Base-by-base conservation (phyloP, 2,329 filamentous ascomycete genomes). In the Colletotrichum tamarilloi region DNA sequence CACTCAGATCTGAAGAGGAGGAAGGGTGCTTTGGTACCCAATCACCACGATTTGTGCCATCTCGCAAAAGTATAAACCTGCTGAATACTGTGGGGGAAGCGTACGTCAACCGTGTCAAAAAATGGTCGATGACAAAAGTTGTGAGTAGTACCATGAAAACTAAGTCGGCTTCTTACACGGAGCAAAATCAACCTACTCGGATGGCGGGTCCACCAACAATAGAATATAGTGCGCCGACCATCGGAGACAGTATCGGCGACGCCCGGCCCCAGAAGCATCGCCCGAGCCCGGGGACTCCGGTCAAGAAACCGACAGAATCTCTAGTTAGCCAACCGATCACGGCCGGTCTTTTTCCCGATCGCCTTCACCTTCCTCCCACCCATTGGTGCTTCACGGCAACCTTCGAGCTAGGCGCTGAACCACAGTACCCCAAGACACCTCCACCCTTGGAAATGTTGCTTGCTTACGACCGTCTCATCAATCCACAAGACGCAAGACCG, bases 11-110 rank as follows among this genome's bases (percentile, higher is more conserved):
- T 22, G 24, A 42, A 14, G 12, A 35, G 38, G 35, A 28, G 7
- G 30, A n/a, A 12, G 30, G 16, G 22, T 24, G 3, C 26, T 14
- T 66, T 59, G 9, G 24, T 75, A 75, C 72, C 74, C 72, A 8
- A 74, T 67, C 24, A 75, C 74, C 28, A 66, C 67, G 38, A 70
- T 74, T 5, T 68, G 35, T 14, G 63, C 28, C 72, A 74, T 74
- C 5, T 58, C 30, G 30, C 49, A 3, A 26, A 28, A 19, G 1
- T 32, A 24, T 14, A 24, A 22, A 22, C 9, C 26, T 49, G 19
- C 19, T 22, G 3, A 11, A 49, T n/a, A 9, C 19, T n/a, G 42
- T 7, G 24, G 19, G 7, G 8, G 8, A 2, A 11, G 42, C 7
- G 19, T 2, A 5, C 19, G 42, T n/a, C 42, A 19, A 8, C 19